A percentile compares a stretch with the other conserved stretches of the same genome.
These are phyloP conservation scores for Canavalia ensiformis DNA, from an alignment of 306 rosid genomes.

Conservation along the genomic window DNA sequence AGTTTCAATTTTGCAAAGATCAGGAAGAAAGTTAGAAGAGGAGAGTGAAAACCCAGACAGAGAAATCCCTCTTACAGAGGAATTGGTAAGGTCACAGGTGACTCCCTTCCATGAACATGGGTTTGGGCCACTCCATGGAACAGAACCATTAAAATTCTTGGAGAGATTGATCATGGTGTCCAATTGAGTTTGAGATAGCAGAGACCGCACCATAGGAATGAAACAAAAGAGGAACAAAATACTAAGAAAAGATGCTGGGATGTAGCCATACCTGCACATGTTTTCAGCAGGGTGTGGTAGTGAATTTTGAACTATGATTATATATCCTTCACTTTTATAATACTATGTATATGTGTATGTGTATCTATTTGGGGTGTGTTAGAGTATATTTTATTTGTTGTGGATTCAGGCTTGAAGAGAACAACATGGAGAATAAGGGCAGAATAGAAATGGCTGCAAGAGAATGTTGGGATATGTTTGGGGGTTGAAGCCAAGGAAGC, in stretches of 20 bases:
- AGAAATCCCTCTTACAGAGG: slow-evolving; percentile 48
- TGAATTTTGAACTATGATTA: slow-evolving; percentile 1
- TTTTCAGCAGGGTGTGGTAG: slow-evolving; percentile 15
- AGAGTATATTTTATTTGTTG: not conserved
- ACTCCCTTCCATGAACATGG: slow-evolving; percentile 83
- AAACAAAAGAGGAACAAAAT: slow-evolving; percentile 46
- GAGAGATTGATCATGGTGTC: slow-evolving; percentile 57
- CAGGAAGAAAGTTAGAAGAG: slow-evolving; percentile 57
- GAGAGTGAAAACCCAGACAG: slow-evolving; percentile 54
- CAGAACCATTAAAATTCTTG: not conserved
- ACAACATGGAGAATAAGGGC: not conserved
- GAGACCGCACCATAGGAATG: slow-evolving; percentile 60
- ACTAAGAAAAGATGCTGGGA: slow-evolving; percentile 27
- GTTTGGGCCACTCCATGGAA: slow-evolving; percentile 57
- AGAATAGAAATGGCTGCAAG: not conserved
- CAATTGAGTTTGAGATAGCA: slow-evolving; percentile 61
- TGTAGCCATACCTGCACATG: slow-evolving; percentile 60
- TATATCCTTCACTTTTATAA: not conserved
- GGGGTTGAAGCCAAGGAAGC: slow-evolving; percentile 8
- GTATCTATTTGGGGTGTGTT: not conserved
- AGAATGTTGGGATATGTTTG: not conserved
- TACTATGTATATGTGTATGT: not conserved
- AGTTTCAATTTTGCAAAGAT: slow-evolving; percentile 66
- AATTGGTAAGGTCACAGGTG: slow-evolving; percentile 51
- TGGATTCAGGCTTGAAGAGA: slow-evolving; percentile 43